Conservation (phyloP, 176 grass and related monocot species). For the Oryza meridionalis region DNA sequence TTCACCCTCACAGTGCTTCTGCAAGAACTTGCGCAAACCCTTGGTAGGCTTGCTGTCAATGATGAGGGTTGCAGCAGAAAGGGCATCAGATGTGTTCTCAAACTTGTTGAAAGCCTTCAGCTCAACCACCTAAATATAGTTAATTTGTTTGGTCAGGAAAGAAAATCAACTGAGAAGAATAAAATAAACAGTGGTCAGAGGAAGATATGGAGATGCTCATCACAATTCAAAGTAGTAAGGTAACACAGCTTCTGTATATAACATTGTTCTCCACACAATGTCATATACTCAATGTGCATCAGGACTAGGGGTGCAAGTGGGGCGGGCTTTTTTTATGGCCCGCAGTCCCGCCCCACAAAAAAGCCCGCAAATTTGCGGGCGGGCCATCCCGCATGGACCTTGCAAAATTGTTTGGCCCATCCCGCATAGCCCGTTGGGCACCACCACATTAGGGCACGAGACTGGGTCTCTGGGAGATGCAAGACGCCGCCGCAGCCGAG, state of each 20-base stretch:
- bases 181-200: background rate
- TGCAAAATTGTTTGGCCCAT: too few species aligned
- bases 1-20: conserved; percentile 78
- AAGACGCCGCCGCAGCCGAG: too few species aligned
- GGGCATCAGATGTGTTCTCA: conserved; percentile 89
- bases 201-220: background rate
- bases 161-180: background rate
- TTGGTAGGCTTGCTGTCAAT: conserved; percentile 83
- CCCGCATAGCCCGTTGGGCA: too few species aligned
- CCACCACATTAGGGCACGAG: too few species aligned
- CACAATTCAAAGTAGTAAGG: background rate
- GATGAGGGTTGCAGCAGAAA: conserved; percentile 64
- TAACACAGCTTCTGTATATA: background rate
- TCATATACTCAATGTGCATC: background rate
- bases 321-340: too few species aligned
- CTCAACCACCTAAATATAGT: conserved; percentile 71
- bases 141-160: background rate
- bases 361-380: too few species aligned
- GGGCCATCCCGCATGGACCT: too few species aligned
- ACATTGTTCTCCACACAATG: background rate
- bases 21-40: conserved; percentile 71
- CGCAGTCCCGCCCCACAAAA: too few species aligned
- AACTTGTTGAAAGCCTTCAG: conserved; percentile 97
- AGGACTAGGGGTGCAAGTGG: too few species aligned
- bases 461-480: too few species aligned